Percentiles rank a stretch among this genome's conserved stretches.
Conservation (phyloP, 1,139 yeast species). For the Suzukiozyma palmioleophila region DNA sequence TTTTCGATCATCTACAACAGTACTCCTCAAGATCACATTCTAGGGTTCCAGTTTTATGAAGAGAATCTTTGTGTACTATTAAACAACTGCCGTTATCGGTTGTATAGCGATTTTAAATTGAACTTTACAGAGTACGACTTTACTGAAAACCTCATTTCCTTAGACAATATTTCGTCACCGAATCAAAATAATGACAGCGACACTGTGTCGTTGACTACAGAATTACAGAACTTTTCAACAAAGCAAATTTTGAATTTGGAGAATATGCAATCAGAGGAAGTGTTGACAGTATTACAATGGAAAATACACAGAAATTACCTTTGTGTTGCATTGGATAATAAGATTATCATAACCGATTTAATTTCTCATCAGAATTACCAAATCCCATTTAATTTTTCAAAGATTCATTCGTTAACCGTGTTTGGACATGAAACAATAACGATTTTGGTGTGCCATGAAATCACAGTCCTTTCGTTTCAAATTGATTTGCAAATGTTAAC, state of each 20-base stretch:
- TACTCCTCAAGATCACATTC: constrained; percentile 49
- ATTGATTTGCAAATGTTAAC: constrained; percentile 21
- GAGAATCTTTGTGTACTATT: constrained; percentile 64
- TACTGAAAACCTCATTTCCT: constrained; percentile 28
- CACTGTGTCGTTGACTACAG: background rate
- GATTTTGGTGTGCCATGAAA: constrained; percentile 24
- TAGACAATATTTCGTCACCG: constrained; percentile 34
- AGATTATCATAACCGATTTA: constrained; percentile 26
- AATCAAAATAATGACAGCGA: constrained; percentile 4
- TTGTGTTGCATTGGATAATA: constrained; percentile 25
- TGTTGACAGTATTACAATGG: constrained; percentile 22
- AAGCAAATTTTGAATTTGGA: constrained; percentile 29
- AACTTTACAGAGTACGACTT: constrained; percentile 50
- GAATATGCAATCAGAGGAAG: constrained; percentile 27
- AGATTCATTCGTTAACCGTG: constrained; percentile 15
- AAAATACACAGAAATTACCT: constrained; percentile 27
- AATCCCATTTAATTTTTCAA: constrained; percentile 17
- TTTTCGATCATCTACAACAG: constrained; percentile 50
- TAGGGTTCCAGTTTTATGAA: constrained; percentile 50
- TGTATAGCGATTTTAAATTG: constrained; percentile 67
- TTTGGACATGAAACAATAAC: constrained; percentile 12
- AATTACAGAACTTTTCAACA: background rate
- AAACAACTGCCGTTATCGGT: constrained; percentile 52
- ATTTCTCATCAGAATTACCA: constrained; percentile 21
- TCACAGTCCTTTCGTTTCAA: constrained; percentile 25